Percentiles rank a stretch among this genome's conserved stretches.
phyloP scores from a whole-genome alignment of 2,329 filamentous ascomycete species.

The Albophoma yamanashiensis region DNA sequence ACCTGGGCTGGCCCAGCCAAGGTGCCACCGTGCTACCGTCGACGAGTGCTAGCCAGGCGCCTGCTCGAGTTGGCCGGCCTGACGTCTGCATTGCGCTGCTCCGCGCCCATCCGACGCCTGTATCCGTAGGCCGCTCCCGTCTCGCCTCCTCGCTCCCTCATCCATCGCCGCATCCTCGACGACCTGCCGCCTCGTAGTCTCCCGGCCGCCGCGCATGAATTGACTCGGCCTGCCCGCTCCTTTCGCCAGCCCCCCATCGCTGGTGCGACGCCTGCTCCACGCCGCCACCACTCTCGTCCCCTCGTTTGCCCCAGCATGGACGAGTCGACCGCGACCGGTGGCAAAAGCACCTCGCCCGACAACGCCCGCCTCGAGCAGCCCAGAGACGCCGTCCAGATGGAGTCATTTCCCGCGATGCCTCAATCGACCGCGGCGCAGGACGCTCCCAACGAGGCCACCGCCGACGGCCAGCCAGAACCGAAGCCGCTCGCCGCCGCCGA shows the following conservation, averaged over 20 bases:
- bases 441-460: background rate
- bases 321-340: conserved; percentile 21
- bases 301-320: conserved; percentile 21
- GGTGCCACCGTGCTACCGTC: background rate
- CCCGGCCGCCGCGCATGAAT: conserved; percentile 1
- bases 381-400: conserved; percentile 26
- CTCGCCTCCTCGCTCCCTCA: background rate
- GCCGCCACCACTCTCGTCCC: conserved; percentile 7
- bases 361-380: conserved; percentile 21
- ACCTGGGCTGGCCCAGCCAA: background rate
- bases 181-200: background rate
- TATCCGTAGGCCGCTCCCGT: background rate
- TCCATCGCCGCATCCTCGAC: background rate
- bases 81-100: conserved; percentile 2
- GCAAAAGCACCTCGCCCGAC: conserved; percentile 14
- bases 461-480: conserved; percentile 4
- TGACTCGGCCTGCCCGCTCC: background rate
- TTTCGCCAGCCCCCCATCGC: background rate
- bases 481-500: conserved; percentile 8
- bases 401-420: conserved; percentile 20
- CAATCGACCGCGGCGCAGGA: conserved; percentile 6
- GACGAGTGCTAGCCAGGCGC: background rate
- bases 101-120: conserved; percentile 2
- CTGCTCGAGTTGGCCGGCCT: background rate
- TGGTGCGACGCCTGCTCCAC: background rate